A percentile compares a stretch with the other conserved stretches of the same genome.
These are phyloP conservation scores for Cymbidium sinense DNA, from an alignment of 106 monocot species.

Conservation along the genomic window DNA sequence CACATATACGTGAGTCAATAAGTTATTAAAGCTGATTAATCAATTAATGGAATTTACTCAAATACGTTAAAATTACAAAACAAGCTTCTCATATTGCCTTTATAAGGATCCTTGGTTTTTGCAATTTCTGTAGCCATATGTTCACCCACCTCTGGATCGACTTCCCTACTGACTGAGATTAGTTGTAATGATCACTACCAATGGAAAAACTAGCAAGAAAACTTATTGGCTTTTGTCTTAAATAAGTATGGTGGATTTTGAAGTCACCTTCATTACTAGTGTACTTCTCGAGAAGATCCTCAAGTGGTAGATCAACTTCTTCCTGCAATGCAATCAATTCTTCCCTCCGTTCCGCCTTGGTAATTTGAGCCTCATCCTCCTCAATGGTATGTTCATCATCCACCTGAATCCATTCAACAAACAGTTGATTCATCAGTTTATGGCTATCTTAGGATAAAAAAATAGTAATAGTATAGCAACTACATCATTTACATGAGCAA, in stretches of 20 bases:
- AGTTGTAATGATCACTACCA: conserved; percentile 35
- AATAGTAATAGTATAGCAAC: too few species aligned
- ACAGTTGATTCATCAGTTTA: not conserved
- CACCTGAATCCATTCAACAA: conserved; percentile 33
- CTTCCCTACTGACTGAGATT: conserved; percentile 82
- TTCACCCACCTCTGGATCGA: conserved; percentile 34
- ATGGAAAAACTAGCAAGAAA: conserved; percentile 7
- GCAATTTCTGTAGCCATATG: conserved; percentile 23
- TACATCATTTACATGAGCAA: too few species aligned
- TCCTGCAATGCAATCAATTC: conserved; percentile 75
- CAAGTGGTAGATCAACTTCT: conserved; percentile 85
- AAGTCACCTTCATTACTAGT: conserved; percentile 32
- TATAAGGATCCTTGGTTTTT: conserved; percentile 31
- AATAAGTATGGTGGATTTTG: conserved; percentile 1
- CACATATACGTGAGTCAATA: conserved; percentile 46
- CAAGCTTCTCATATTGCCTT: conserved; percentile 53
- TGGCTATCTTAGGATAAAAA: too few species aligned
- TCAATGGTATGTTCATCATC: conserved; percentile 92
- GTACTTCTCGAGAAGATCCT: conserved; percentile 66
- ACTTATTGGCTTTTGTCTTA: not conserved
- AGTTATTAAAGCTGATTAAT: conserved; percentile 26
- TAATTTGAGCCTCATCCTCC: conserved; percentile 84
- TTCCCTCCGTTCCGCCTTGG: conserved; percentile 67
- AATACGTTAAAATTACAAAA: not conserved
- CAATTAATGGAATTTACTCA: not conserved